Conservation (phyloP, 352 stramenopile species). For the Phytophthora litchii region DNA sequence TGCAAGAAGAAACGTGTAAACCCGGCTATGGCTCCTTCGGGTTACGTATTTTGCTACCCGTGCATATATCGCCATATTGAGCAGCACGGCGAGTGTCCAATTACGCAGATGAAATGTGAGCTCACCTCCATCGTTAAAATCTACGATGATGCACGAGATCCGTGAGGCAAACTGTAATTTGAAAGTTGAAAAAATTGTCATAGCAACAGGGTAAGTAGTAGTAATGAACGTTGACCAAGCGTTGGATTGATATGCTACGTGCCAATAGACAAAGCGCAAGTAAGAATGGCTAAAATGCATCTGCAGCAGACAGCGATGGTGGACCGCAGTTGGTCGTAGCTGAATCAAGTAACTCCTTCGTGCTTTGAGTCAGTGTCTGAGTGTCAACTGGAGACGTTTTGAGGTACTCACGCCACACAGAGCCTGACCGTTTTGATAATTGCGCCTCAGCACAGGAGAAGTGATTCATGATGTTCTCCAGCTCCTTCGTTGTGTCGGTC, state of each 20-base stretch:
- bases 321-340: constrained; percentile 3
- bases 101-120: constrained; percentile 82
- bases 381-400: constrained; percentile 44
- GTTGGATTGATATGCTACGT: not conserved
- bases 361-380: constrained; percentile 46
- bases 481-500: constrained; percentile 39
- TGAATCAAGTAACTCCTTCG: constrained; percentile 49
- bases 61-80: constrained; percentile 83
- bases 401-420: constrained; percentile 59
- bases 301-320: constrained; percentile 12
- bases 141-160: constrained; percentile 72
- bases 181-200: constrained; percentile 10
- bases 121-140: constrained; percentile 72
- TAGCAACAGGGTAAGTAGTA: constrained; percentile 3
- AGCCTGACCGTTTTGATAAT: constrained; percentile 53
- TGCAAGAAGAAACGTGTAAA: constrained; percentile 79
- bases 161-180: constrained; percentile 5
- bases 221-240: not conserved
- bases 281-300: constrained; percentile 28
- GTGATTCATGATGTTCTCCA: constrained; percentile 60
- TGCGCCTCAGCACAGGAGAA: constrained; percentile 68
- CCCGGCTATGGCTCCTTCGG: constrained; percentile 70
- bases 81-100: constrained; percentile 68
- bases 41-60: constrained; percentile 86
- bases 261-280: no score